Evolutionary conservation across 192 early-diverging fungal species (phyloP).

Genomic region (Funneliformis mosseae): DNA sequence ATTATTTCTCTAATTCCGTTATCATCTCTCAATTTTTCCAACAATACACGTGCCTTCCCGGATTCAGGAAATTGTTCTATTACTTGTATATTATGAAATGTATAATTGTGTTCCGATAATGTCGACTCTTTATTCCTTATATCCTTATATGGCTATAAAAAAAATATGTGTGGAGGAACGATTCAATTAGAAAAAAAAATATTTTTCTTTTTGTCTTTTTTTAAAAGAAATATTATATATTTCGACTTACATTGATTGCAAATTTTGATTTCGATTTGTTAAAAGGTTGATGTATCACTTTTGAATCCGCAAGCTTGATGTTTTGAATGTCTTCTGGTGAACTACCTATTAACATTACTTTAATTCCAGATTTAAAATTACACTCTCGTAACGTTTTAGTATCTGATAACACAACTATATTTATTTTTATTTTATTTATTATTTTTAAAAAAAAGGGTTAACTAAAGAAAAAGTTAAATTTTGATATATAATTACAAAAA

Average conservation of each 20-base stretch:
- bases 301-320: constrained; percentile 33
- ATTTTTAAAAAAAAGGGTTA: background rate
- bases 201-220: background rate
- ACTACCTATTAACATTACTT: constrained; percentile 61
- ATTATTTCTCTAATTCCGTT: constrained; percentile 59
- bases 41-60: constrained; percentile 56
- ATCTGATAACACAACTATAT: constrained; percentile 21
- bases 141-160: constrained; percentile 26
- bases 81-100: constrained; percentile 60
- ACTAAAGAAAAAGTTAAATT: background rate
- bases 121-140: background rate
- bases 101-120: constrained; percentile 45
- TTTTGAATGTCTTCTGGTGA: constrained; percentile 39
- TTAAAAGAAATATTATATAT: background rate
- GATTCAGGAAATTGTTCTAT: constrained; percentile 58
- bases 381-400: constrained; percentile 33
- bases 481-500: background rate
- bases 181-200: background rate
- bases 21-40: constrained; percentile 71
- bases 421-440: no score
- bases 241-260: background rate
- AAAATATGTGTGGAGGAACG: background rate
- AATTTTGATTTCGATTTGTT: constrained; percentile 14
- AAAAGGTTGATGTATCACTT: constrained; percentile 28
- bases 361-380: constrained; percentile 38